These are phyloP conservation scores for Solanum tacnaense DNA, from an alignment of 257 asterid species.

Conservation along the genomic window DNA sequence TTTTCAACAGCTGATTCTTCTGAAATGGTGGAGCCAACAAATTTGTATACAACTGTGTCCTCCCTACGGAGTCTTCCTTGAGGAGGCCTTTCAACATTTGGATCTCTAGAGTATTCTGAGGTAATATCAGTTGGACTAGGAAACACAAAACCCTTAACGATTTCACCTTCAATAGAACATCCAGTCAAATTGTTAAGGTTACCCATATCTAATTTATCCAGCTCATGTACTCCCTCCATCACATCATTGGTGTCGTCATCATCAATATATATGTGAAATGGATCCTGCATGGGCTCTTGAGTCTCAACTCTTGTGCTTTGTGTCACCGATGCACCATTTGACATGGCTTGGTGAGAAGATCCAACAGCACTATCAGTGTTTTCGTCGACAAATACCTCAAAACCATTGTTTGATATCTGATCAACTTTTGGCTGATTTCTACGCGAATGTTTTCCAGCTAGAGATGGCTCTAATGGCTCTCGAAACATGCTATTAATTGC, in stretches of 20 bases:
- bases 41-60: constrained; percentile 66
- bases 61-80: constrained; percentile 40
- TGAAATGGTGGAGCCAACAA: constrained; percentile 88
- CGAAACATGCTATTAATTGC: constrained; percentile 75
- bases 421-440: constrained; percentile 25
- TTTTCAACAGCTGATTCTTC: constrained; percentile 76
- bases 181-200: constrained; percentile 8
- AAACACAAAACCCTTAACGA: constrained; percentile 23
- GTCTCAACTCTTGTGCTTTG: constrained; percentile 9
- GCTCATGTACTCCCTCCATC: constrained; percentile 14
- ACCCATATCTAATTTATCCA: constrained; percentile 3
- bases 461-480: constrained; percentile 66
- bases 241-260: constrained; percentile 40
- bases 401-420: constrained; percentile 19
- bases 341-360: constrained; percentile 13
- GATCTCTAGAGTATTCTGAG: constrained; percentile 23
- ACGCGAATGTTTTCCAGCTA: constrained; percentile 22
- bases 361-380: constrained; percentile 16
- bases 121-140: constrained; percentile 39
- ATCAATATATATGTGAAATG: constrained; percentile 62
- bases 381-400: constrained; percentile 40
- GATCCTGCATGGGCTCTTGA: constrained; percentile 30
- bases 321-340: constrained; percentile 11
- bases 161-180: constrained; percentile 6
- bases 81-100: constrained; percentile 23